phyloP scores from a whole-genome alignment of 2,329 filamentous ascomycete species.

The Lachnellula subtilissima region DNA sequence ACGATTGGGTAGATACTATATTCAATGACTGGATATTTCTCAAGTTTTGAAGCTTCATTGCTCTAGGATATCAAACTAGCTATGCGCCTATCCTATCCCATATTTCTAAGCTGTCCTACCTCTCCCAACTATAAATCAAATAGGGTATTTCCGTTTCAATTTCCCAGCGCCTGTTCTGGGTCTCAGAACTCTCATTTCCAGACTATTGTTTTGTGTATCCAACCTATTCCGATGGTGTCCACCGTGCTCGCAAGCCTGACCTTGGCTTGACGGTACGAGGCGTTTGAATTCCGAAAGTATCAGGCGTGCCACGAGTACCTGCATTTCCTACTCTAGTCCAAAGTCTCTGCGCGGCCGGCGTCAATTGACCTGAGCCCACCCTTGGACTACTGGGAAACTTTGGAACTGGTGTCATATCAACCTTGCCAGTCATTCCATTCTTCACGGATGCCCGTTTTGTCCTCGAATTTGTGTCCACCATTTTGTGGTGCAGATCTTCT shows the following conservation, averaged over 20 bases:
- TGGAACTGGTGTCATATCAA: slow-evolving; percentile 58
- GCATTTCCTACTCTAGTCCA: slow-evolving; percentile 55
- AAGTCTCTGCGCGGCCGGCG: slow-evolving; percentile 68
- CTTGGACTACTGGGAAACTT: slow-evolving; percentile 64
- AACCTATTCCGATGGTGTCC: slow-evolving; percentile 24
- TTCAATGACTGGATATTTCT: too few relatives aligned
- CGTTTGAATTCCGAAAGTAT: slow-evolving; percentile 26
- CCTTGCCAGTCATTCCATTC: slow-evolving; percentile 55
- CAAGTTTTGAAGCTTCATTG: too few relatives aligned
- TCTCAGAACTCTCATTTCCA: background rate
- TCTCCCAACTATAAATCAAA: background rate
- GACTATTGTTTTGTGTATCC: background rate
- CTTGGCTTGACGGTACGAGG: slow-evolving; percentile 23
- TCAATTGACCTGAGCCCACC: slow-evolving; percentile 50
- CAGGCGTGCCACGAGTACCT: slow-evolving; percentile 26
- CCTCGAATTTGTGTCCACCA: slow-evolving; percentile 77
- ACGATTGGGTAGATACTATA: too few relatives aligned
- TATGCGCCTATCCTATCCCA: background rate
- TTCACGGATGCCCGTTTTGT: slow-evolving; percentile 61
- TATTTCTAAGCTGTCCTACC: background rate
- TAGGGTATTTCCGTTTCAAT: background rate
- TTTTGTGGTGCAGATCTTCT: slow-evolving; percentile 76
- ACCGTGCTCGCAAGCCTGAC: slow-evolving; percentile 25
- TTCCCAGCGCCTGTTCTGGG: slow-evolving; percentile 6
- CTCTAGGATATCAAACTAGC: background rate